Base-by-base conservation (phyloP, 371 early-diverging fungal genomes). In the Mortierella sp. region DNA sequence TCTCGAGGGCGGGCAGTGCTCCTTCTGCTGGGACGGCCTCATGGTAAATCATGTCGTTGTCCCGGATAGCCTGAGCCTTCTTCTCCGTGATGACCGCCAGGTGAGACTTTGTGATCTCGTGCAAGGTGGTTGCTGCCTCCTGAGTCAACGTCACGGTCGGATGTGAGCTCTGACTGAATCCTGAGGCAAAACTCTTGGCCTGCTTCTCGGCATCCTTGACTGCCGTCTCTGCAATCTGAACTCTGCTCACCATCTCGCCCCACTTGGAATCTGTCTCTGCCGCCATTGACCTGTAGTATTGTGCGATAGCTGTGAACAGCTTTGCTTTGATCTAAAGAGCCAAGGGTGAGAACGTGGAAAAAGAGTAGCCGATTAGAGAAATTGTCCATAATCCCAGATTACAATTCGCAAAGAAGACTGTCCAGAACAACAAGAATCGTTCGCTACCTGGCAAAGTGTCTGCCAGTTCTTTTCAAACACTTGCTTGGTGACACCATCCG, bases 1-100 rank as follows among this genome's bases (percentile, higher is more conserved):
- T 96, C 51, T 97, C 98, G 8, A 98, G 91, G 4, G 96, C 92
- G 0, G 95, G 90, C 18, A 99, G 88, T 4, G 95, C 91, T 60
- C 95, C 94, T 72, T 91, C 93, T 78, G 92, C 93, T 8, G 98
- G 98, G 0, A 97, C 97, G 0, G 92, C 78, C 56, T 96, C 98
- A 89, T 98, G 96, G 87, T 99, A 99, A 60, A 99, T 95, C 88
- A 99, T 89, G 81, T 99, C 99, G 80, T 99, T 99, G 90, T 99
- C 99, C 56, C 95, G 94, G 24, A 90, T 89, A 0, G 94, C 93
- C 4, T 88, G 82, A 0, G 87, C 83, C 75, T 91, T 89, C 74
- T 94, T 91, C 70, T 96, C 97, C 0, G 90, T 85, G 74, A 92
- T 92, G 1, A 90, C 71, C 5, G 93, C 92, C 16, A 91, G 87